A percentile compares a stretch with the other conserved stretches of the same genome.
phyloP scores from a whole-genome alignment of 1,284 basidiomycete genomes.

The Golubevia pallescens region DNA sequence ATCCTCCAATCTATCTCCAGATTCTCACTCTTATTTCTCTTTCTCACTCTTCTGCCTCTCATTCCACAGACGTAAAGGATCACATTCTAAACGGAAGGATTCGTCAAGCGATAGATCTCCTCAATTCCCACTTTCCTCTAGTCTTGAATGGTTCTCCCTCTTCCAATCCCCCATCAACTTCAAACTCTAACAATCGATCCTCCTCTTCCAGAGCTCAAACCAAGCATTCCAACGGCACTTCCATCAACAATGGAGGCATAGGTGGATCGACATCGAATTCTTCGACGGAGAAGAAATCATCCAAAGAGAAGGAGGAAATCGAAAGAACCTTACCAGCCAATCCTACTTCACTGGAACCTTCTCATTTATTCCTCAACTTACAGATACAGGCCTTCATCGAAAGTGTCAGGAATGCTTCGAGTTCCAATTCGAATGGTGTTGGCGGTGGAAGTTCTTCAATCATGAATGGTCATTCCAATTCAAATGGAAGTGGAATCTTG shows the following conservation, averaged over 20 bases:
- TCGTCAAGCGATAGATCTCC: conserved; percentile 72
- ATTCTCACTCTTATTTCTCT: too few species aligned
- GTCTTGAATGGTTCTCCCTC: conserved; percentile 68
- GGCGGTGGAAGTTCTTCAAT: too few species aligned
- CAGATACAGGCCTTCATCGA: conserved; percentile 84
- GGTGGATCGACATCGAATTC: background rate
- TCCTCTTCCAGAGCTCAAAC: too few species aligned
- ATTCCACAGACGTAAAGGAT: conserved; percentile 71
- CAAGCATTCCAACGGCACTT: conserved; percentile 3
- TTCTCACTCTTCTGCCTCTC: conserved; percentile 58
- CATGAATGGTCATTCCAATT: background rate
- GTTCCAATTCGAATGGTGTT: background rate
- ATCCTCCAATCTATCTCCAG: too few species aligned
- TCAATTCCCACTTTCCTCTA: conserved; percentile 74
- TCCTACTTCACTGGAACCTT: conserved; percentile 69
- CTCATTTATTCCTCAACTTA: conserved; percentile 78
- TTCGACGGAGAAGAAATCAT: conserved; percentile 13
- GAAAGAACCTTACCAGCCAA: conserved; percentile 27
- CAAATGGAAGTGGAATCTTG: too few species aligned
- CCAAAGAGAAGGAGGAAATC: conserved; percentile 4
- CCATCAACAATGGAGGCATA: conserved; percentile 4
- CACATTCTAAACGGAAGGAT: conserved; percentile 75
- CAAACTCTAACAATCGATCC: too few species aligned
- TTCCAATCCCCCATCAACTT: conserved; percentile 43
- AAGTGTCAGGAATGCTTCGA: conserved; percentile 69